Conservation (phyloP, 805 yeast genomes). For the Metschnikowia aberdeeniae region DNA sequence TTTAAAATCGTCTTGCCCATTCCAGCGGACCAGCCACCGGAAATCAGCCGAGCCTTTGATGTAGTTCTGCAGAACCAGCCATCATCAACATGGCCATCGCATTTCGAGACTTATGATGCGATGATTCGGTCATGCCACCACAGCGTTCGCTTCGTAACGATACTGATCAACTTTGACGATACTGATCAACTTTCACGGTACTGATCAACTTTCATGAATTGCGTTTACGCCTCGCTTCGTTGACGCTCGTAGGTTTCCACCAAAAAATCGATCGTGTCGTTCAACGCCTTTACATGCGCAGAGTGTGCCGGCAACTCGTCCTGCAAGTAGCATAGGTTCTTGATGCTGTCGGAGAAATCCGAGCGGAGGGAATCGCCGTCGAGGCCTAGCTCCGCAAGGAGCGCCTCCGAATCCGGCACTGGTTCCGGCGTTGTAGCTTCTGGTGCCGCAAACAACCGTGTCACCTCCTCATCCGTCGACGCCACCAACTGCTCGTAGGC, state of each 20-base stretch:
- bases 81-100: too few relatives aligned
- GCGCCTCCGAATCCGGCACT: constrained; percentile 5
- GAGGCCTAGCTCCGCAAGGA: constrained; percentile 1
- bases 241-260: constrained; percentile 14
- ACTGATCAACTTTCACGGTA: too few relatives aligned
- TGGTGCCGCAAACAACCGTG: constrained; percentile 21
- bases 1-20: too few relatives aligned
- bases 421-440: constrained; percentile 10
- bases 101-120: too few relatives aligned
- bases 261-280: constrained; percentile 28
- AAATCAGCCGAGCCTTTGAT: too few relatives aligned
- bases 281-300: constrained; percentile 32
- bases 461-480: constrained; percentile 29
- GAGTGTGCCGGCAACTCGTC: constrained; percentile 32
- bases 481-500: constrained; percentile 33
- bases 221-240: constrained; percentile 2
- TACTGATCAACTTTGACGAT: too few relatives aligned
- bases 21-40: too few relatives aligned
- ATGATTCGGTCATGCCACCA: too few relatives aligned
- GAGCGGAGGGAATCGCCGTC: neutral
- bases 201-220: neutral
- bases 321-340: constrained; percentile 31
- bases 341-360: constrained; percentile 28
- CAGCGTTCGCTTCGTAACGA: too few relatives aligned
- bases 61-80: too few relatives aligned